Base-by-base conservation (phyloP, 108 stramenopile genomes). In the Bacterosira constricta region DNA sequence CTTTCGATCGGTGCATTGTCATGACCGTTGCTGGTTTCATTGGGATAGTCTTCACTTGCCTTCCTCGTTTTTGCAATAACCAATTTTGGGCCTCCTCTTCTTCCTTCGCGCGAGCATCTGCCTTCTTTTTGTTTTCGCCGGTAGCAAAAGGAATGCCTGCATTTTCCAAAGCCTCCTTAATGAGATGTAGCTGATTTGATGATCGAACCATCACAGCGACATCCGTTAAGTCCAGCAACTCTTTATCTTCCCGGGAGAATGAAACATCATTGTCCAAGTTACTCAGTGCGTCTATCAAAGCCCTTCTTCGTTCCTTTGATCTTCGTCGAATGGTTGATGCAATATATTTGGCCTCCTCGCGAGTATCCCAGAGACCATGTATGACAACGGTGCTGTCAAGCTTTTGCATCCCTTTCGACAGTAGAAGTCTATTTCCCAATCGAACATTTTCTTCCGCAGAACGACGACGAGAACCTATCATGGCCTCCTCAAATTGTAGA, bases 1-100 rank as follows among this genome's bases (percentile, higher is more conserved):
- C 86, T 63, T 87, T 87, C 0, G 81, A 55, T 36, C 71, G 44
- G 57, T 87, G 86, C 86, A 87, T 85, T 42, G 86, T 87, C 56
- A 85, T 77, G 10, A 87, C 55, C 17, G 50, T 65, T n/a, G 73
- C 84, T 36, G 86, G 86, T 36, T 77, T 83, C 83, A 87, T 87
- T 46, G 50, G 80, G 25, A 78, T 30, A 41, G 52, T 17, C 35
- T 42, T 66, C 4, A 15, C 27, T 11, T 21, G 1, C 38, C 61
- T 63, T 21, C 17, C 37, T 44, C 37, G 38, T 54, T 71, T 57
- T 4, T 37, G 52, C 11, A 27, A n/a, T 6, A 70, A 29, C 39
- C 55, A 64, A 35, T 36, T 37, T 37, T 23, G 6, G 37, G 60
- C 0, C 15, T 52, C 46, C 41, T 37, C 73, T 4, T 66, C 58